Base-by-base conservation (phyloP, 2,329 filamentous ascomycete species). In the Fusarium illudens region DNA sequence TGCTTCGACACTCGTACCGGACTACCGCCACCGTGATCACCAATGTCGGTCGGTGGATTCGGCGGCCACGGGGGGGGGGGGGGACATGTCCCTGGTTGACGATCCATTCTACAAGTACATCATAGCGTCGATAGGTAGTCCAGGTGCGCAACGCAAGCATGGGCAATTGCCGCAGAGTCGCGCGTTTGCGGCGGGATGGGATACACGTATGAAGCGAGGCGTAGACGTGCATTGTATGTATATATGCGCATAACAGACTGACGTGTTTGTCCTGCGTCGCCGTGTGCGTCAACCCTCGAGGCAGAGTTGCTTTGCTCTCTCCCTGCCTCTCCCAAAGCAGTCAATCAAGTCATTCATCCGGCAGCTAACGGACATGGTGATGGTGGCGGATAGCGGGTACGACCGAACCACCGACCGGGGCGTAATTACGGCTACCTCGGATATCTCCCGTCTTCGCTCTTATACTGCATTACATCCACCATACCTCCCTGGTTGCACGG, bases 391-490 rank as follows among this genome's bases (percentile, higher is more conserved):
- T 61, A 52, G 36, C 62, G 62, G 63, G 59, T 46, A 62, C 60
- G 52, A 66, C 59, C 44, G 55, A 60, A 62, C 51, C 48, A 61
- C 62, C 64, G 68, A 68, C 62, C 65, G 58, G 39, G 60, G 63
- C 70, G 62, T 70, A 73, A 71, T 73, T 74, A 73, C 71, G 71
- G 70, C 50, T 64, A 25, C 52, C 37, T 72, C 71, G 71, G 71
- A 64, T 58, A 60, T 67, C 56, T 60, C 48, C 56, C 54, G 52
- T 36, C 42, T 36, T 66, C 39, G 49, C 39, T 55, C 19, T 44
- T 51, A 44, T 32, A 46, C 13, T n/a, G 33, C 39, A 19, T 6
- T n/a, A n/a, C n/a, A n/a, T n/a, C n/a, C n/a, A n/a, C n/a, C n/a
- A 29, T 49, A 39, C 53, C 27, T 42, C 5, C 25, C 19, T 22